Evolutionary conservation across 78 protist species (phyloP).

Genomic region (Capsaspora owczarzaki): DNA sequence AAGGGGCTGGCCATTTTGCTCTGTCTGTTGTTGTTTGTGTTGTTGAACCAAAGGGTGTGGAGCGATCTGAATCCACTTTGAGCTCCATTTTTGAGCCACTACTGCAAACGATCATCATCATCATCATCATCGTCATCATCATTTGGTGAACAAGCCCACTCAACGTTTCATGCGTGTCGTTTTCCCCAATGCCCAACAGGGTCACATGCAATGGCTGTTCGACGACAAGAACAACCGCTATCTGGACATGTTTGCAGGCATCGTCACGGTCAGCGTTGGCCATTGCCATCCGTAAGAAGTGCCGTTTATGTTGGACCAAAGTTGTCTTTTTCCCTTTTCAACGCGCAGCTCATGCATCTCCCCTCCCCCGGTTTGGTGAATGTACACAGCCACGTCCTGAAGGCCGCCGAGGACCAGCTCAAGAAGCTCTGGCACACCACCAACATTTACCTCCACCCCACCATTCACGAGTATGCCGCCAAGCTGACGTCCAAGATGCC

Average conservation of each 20-base stretch:
- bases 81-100: too few species aligned
- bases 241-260: constrained; percentile 48
- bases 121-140: too few species aligned
- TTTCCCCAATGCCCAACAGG: too few species aligned
- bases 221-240: constrained; percentile 1
- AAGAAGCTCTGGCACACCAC: constrained; percentile 37
- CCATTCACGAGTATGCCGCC: constrained; percentile 23
- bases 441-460: constrained; percentile 52
- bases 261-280: constrained; percentile 44
- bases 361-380: not conserved
- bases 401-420: constrained; percentile 34
- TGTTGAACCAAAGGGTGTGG: not conserved
- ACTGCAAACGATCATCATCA: too few species aligned
- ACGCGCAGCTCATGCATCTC: not conserved
- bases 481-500: constrained; percentile 36
- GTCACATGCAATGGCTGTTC: constrained; percentile 3
- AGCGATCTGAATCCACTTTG: too few species aligned
- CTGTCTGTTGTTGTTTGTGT: not conserved
- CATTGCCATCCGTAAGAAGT: constrained; percentile 58
- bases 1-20: not conserved
- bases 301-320: constrained; percentile 26
- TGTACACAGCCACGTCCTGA: constrained; percentile 4
- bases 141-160: too few species aligned
- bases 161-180: too few species aligned
- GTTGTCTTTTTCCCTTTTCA: not conserved